These are phyloP conservation scores for Saksenaea vasiformis DNA, from an alignment of 371 early-diverging fungal genomes.

Conservation along the genomic window DNA sequence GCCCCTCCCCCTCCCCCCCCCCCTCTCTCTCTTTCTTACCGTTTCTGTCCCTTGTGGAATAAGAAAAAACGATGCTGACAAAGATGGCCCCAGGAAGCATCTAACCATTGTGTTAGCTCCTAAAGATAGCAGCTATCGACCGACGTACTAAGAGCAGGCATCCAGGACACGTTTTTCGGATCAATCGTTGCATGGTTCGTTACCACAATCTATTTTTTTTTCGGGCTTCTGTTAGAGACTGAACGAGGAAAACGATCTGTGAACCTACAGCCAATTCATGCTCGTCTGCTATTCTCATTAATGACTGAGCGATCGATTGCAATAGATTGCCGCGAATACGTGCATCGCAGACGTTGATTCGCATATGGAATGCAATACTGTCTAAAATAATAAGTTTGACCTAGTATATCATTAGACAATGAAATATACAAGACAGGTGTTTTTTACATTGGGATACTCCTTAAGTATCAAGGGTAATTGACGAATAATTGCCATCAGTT, in stretches of 20 bases:
- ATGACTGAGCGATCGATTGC: constrained; percentile 44
- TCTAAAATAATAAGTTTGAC: constrained; percentile 65
- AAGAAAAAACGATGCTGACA: constrained; percentile 17
- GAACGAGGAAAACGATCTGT: not conserved
- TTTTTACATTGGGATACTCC: constrained; percentile 35
- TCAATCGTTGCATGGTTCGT: constrained; percentile 16
- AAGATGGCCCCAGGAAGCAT: constrained; percentile 5
- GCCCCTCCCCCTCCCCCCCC: too few relatives aligned
- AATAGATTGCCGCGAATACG: constrained; percentile 45
- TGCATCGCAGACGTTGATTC: constrained; percentile 51
- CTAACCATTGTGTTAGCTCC: not conserved
- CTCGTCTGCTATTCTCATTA: constrained; percentile 47
- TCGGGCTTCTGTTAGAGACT: not conserved
- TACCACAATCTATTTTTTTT: constrained; percentile 15
- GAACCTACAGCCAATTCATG: constrained; percentile 52
- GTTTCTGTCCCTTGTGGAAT: constrained; percentile 13
- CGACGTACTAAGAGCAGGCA: constrained; percentile 17
- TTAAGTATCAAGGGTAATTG: constrained; percentile 52
- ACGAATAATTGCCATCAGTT: constrained; percentile 55
- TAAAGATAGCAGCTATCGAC: not conserved
- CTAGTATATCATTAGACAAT: constrained; percentile 23
- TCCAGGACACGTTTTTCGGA: constrained; percentile 9
- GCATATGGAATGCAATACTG: constrained; percentile 66
- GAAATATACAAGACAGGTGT: not conserved
- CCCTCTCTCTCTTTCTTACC: constrained; percentile 4